A percentile compares a stretch with the other conserved stretches of the same genome.
Conservation (phyloP, 805 yeast genomes). For the Kluyveromyces nonfermentans region DNA sequence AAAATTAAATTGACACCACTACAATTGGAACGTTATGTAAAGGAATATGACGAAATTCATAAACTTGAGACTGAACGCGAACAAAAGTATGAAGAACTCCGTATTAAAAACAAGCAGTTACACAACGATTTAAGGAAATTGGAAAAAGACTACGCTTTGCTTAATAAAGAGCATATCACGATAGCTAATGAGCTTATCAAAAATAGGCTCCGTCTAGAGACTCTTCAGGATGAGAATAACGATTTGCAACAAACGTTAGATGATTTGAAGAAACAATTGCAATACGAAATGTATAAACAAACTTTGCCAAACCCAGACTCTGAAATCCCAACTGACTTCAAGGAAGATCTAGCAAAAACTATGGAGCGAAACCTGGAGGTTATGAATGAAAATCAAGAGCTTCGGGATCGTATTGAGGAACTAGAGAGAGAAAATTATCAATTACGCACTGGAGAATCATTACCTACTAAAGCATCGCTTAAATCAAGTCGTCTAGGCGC, state of each 20-base stretch:
- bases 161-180: conserved; percentile 76
- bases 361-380: conserved; percentile 56
- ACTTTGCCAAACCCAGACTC: conserved; percentile 28
- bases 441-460: conserved; percentile 25
- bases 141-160: conserved; percentile 55
- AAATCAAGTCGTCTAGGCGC: background rate
- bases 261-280: conserved; percentile 36
- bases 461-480: background rate
- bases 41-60: conserved; percentile 70
- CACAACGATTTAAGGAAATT: conserved; percentile 63
- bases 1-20: conserved; percentile 63
- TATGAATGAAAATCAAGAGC: conserved; percentile 49
- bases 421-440: conserved; percentile 36
- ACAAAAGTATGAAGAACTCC: conserved; percentile 52
- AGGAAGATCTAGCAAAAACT: conserved; percentile 46
- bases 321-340: conserved; percentile 32
- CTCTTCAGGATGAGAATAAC: conserved; percentile 62
- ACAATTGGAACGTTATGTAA: conserved; percentile 56
- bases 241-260: conserved; percentile 43
- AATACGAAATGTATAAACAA: conserved; percentile 25
- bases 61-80: conserved; percentile 54
- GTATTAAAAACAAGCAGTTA: conserved; percentile 60
- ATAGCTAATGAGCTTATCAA: conserved; percentile 83
- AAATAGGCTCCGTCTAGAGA: conserved; percentile 66
- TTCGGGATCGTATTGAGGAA: conserved; percentile 43